Evolutionary conservation across 2,329 filamentous ascomycete genomes (phyloP).

Genomic region (Phyllosticta capitalensis): DNA sequence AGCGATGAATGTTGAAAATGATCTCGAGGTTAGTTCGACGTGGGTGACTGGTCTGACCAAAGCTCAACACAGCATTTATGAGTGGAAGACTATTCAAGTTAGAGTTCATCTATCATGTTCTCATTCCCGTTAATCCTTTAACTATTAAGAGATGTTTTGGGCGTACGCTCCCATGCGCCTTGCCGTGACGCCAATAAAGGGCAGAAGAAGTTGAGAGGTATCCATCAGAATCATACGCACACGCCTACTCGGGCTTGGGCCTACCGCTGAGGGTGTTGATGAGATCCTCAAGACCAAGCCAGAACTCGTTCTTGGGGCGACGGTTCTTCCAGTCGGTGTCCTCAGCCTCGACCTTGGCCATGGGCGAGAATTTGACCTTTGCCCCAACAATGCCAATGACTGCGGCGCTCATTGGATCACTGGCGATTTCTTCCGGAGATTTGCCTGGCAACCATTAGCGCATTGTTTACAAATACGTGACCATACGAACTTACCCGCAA

Average conservation of each 20-base stretch:
- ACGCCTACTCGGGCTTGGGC: slow-evolving; percentile 8
- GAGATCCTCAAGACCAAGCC: slow-evolving; percentile 68
- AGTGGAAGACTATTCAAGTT: not conserved
- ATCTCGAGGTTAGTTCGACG: not conserved
- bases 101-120: slow-evolving; percentile 9
- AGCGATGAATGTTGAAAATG: too few species aligned
- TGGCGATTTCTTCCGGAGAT: slow-evolving; percentile 56
- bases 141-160: slow-evolving; percentile 6
- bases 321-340: slow-evolving; percentile 93
- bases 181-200: slow-evolving; percentile 3
- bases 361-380: slow-evolving; percentile 74
- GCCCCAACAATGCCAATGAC: slow-evolving; percentile 93
- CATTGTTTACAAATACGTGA: too few species aligned
- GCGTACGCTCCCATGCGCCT: slow-evolving; percentile 1
- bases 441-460: slow-evolving; percentile 30
- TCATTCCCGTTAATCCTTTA: slow-evolving; percentile 1
- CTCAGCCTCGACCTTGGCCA: slow-evolving; percentile 69
- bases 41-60: not conserved
- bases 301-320: slow-evolving; percentile 75
- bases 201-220: slow-evolving; percentile 4
- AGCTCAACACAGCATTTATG: not conserved
- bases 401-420: slow-evolving; percentile 61
- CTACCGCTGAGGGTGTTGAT: slow-evolving; percentile 79
- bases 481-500: slow-evolving; percentile 38
- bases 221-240: not conserved